A percentile compares a stretch with the other conserved stretches of the same genome.
Conservation (phyloP, 2,329 filamentous ascomycete species). For the Clonostachys solani region DNA sequence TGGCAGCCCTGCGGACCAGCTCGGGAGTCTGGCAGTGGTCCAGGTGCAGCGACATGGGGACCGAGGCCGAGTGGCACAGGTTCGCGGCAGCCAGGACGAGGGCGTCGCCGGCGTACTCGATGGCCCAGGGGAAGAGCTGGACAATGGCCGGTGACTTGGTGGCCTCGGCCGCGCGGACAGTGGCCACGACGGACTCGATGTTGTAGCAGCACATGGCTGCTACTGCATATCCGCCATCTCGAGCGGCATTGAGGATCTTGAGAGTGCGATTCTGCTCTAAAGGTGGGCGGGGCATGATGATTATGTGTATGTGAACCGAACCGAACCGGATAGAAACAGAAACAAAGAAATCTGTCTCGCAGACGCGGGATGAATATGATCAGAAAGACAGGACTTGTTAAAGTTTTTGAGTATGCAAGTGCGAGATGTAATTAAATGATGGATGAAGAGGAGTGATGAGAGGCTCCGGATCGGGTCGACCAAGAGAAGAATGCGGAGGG, state of each 20-base stretch:
- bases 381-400: too few species aligned
- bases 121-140: slow-evolving; percentile 69
- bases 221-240: slow-evolving; percentile 41
- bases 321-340: too few species aligned
- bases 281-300: slow-evolving; percentile 2
- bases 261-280: slow-evolving; percentile 3
- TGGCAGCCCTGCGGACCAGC: slow-evolving; percentile 52
- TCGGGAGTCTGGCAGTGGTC: slow-evolving; percentile 61
- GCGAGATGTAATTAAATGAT: too few species aligned
- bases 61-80: slow-evolving; percentile 46
- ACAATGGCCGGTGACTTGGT: slow-evolving; percentile 63
- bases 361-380: too few species aligned
- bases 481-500: too few species aligned
- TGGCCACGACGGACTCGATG: slow-evolving; percentile 64
- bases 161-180: slow-evolving; percentile 62
- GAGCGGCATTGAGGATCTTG: slow-evolving; percentile 9
- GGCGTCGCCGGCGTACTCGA: slow-evolving; percentile 54
- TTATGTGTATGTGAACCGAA: too few species aligned
- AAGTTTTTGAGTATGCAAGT: too few species aligned
- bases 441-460: too few species aligned
- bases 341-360: too few species aligned
- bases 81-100: slow-evolving; percentile 50
- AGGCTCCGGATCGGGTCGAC: too few species aligned
- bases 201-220: slow-evolving; percentile 57
- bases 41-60: slow-evolving; percentile 59